phyloP scores from a whole-genome alignment of 1,284 basidiomycete species.

The Polyporus tsugae region DNA sequence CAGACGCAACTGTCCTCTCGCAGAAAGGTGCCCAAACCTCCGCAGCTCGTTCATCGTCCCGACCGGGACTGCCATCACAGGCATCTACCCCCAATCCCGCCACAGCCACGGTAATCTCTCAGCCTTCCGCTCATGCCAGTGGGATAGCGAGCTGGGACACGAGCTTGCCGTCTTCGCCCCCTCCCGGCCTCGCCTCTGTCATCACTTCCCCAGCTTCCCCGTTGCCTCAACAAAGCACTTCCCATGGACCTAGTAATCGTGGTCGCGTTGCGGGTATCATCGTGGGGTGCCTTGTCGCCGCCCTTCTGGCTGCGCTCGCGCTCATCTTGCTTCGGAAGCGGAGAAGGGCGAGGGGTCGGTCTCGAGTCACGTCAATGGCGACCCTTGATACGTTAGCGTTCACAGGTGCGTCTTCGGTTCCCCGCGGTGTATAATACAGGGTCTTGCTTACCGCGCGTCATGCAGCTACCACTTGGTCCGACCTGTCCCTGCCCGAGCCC shows the following conservation, averaged over 20 bases:
- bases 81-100: no score
- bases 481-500: background rate
- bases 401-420: background rate
- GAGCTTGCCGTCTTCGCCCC: no score
- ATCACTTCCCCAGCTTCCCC: background rate
- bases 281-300: background rate
- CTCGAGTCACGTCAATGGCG: background rate
- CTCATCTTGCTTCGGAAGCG: background rate
- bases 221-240: background rate
- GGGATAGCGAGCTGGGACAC: no score
- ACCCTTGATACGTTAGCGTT: background rate
- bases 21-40: no score
- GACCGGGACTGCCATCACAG: no score
- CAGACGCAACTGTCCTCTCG: no score
- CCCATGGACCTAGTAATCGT: background rate
- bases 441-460: no score
- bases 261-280: background rate
- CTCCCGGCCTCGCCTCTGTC: background rate
- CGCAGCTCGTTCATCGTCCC: no score
- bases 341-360: background rate
- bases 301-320: background rate
- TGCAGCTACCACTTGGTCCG: background rate
- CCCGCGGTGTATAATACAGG: no score
- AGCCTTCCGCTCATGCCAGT: no score
- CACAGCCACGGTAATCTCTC: no score